Evolutionary conservation across 116 monocot species (phyloP).

Genomic region (Posidonia oceanica): DNA sequence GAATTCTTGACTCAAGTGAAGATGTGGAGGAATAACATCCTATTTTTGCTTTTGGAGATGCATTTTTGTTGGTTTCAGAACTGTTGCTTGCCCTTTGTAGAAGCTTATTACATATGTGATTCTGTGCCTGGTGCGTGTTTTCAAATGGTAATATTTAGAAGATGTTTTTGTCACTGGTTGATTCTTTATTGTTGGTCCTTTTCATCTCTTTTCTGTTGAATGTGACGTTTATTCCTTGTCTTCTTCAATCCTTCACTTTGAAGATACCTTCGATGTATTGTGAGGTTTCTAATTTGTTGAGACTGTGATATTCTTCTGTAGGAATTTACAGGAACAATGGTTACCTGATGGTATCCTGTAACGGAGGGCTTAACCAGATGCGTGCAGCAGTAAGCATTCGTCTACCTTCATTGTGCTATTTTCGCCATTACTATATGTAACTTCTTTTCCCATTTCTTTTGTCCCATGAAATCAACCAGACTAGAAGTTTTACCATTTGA

Average conservation of each 20-base stretch:
- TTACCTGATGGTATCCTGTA: slow-evolving; percentile 83
- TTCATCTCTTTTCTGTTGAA: too few relatives aligned
- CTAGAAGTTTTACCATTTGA: neutral
- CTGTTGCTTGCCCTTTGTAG: neutral
- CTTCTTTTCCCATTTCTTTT: neutral
- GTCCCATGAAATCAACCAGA: neutral
- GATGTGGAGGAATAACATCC: neutral
- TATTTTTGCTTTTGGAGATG: neutral
- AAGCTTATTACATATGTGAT: neutral
- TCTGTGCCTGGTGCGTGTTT: neutral
- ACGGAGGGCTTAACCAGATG: slow-evolving; percentile 96
- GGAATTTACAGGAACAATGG: slow-evolving; percentile 90
- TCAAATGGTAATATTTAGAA: too few relatives aligned
- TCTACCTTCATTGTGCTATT: neutral
- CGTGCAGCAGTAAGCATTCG: slow-evolving; percentile 55
- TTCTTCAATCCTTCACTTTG: too few relatives aligned
- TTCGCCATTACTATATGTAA: neutral
- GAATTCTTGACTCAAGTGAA: too few relatives aligned
- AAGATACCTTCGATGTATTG: too few relatives aligned
- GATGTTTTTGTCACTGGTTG: too few relatives aligned
- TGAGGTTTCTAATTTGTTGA: neutral
- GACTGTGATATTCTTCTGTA: slow-evolving; percentile 3
- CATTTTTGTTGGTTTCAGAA: neutral
- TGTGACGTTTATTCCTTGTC: too few relatives aligned
- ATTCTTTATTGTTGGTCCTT: too few relatives aligned